Base-by-base conservation (phyloP, 768 basidiomycete genomes). In the Gymnopilus dilepis region DNA sequence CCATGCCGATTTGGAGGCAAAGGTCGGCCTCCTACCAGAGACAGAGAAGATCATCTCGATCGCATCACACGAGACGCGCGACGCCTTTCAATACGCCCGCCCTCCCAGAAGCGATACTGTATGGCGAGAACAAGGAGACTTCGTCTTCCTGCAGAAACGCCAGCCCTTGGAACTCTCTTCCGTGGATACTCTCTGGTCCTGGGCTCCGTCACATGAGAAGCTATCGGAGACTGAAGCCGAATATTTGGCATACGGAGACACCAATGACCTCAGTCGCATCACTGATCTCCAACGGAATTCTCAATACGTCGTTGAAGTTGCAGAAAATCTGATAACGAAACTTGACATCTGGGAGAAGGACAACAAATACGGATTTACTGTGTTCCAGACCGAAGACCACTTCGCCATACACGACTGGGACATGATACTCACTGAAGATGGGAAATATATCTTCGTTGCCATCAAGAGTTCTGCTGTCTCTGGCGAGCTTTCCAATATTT, bases 231-330 rank as follows among this genome's bases (percentile, higher is more conserved):
- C 5, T 3, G 4, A 43, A 37, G 52, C 59, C 2, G 48, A 22
- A 9, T 40, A 33, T 37, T 4, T 56, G 6, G 62, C 58, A n/a
- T 63, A 63, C 51, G 62, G 62, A 21, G 38, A 56, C 21, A 21
- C 9, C 8, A 59, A 63, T 24, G 62, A 63, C 28, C 58, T 63
- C 28, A 38, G 26, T 21, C 30, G 57, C 7, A 55, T 63, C 26
- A 41, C 47, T 19, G 52, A 63, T 34, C 47, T 63, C 24, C 58
- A 58, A 9, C 4, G 17, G 4, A 59, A 63, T 6, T 63, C 62
- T 9, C 58, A 59, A 42, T 63, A 59, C 21, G 58, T 52, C 30
- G 62, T 63, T 2, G 58, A 63, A 30, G 62, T 63, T 9, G 50
- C 28, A 5, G 62, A 63, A 15, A 54, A 54, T 13, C 47, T 63